Conservation (phyloP, 345 rosid genomes). For the Linum lewisii region DNA sequence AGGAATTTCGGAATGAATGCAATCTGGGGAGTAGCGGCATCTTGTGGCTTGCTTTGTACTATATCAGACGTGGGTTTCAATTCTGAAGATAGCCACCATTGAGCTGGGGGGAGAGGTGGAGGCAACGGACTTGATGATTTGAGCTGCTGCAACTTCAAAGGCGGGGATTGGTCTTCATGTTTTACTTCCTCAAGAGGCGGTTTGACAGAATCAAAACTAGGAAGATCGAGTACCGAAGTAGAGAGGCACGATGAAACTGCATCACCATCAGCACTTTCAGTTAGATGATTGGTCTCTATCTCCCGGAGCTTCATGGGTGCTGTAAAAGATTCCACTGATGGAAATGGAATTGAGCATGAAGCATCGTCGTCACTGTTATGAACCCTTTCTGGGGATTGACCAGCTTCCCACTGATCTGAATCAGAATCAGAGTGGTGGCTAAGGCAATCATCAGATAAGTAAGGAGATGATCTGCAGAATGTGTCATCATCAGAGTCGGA, state of each 20-base stretch:
- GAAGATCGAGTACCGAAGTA: slow-evolving; percentile 37
- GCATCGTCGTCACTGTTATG: slow-evolving; percentile 40
- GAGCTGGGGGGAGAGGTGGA: slow-evolving; percentile 73
- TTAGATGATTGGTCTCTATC: slow-evolving; percentile 11
- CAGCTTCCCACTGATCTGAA: slow-evolving; percentile 85
- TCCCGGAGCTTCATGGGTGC: slow-evolving; percentile 25
- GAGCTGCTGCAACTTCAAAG: slow-evolving; percentile 22
- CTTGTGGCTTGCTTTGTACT: slow-evolving; percentile 25
- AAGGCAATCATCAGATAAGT: slow-evolving; percentile 54
- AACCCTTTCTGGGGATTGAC: slow-evolving; percentile 35
- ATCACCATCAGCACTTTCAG: slow-evolving; percentile 21
- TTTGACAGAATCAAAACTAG: slow-evolving; percentile 40
- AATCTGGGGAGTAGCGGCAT: slow-evolving; percentile 23
- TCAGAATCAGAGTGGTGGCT: slow-evolving; percentile 53
- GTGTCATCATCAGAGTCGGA: slow-evolving; percentile 76
- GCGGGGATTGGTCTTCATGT: slow-evolving; percentile 13
- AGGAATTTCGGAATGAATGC: slow-evolving; percentile 27
- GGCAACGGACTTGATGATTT: slow-evolving; percentile 37
- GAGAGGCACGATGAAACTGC: slow-evolving; percentile 28
- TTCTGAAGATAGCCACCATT: slow-evolving; percentile 38
- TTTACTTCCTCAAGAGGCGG: slow-evolving; percentile 21
- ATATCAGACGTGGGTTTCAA: slow-evolving; percentile 24
- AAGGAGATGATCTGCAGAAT: slow-evolving; percentile 73
- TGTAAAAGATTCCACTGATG: slow-evolving; percentile 37
- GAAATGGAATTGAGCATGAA: slow-evolving; percentile 19